Evolutionary conservation across 129 eudicot species (phyloP), one percentile per base, ranked within the genome.

Genomic region (Escallonia rubra): DNA sequence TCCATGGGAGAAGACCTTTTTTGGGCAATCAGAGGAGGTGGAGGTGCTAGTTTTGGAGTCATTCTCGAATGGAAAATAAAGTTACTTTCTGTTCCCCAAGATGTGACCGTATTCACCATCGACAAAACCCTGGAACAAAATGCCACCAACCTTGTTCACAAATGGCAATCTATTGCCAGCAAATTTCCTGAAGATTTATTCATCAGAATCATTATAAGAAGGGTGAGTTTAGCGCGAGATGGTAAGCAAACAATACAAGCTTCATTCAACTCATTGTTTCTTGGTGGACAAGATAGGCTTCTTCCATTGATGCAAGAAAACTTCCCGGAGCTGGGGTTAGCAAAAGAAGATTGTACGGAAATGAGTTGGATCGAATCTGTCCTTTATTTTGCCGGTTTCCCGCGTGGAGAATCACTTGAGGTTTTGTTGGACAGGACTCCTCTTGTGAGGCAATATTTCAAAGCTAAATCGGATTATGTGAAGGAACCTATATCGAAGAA

Each of bases 351-450:
- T 8, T 85, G 84, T 60, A 59, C 10, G 4, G 87, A 85, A 63
- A 85, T 72, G 85, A 88, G 78, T 68, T 85, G 96, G 96, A 80
- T 80, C 15, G 82, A 88, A 10, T 76, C 87, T 1, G 77, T 74
- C 45, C 69, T 85, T 3, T 85, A 53, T 69, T 77, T 82, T 50
- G 84, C 89, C 0, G 70, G 77, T 9, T 77, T 85, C 42, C 64
- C 78, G 0, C 55, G 14, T 16, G 86, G 76, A 47, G 60, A 81
- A 57, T 40, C 80, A 15, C 10, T 68, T 5, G 43, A 78, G 7
- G 50, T 69, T 59, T 68, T 83, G 58, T 62, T 70, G 39, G 73
- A 72, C 52, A 73, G 82, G 42, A 76, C 80, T 4, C 77, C 72
- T n/a, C 72, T 67, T 9, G 78, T 63, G 2, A 79, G 72, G 55